phyloP scores from a whole-genome alignment of 306 rosid species.

The Fragaria iinumae region DNA sequence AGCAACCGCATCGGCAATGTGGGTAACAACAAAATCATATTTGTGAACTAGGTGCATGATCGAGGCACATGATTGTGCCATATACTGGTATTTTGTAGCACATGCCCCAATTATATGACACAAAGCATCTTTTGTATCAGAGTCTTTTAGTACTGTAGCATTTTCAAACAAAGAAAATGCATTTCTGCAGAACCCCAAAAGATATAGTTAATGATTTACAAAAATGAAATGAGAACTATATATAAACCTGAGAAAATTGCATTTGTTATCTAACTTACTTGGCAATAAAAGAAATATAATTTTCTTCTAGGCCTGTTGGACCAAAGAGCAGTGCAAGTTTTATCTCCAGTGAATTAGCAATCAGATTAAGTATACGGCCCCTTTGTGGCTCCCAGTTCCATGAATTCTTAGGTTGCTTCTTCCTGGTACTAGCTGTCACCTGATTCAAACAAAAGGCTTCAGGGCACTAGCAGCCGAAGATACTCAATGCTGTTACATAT shows the following conservation, averaged over 20 bases:
- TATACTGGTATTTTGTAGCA: constrained; percentile 80
- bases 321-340: constrained; percentile 82
- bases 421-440: constrained; percentile 61
- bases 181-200: constrained; percentile 43
- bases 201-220: constrained; percentile 11
- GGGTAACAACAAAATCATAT: constrained; percentile 83
- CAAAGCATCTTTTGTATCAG: constrained; percentile 68
- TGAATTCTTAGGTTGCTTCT: constrained; percentile 51
- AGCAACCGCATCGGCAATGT: constrained; percentile 78
- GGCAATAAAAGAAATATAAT: constrained; percentile 66
- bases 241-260: not conserved
- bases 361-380: constrained; percentile 70
- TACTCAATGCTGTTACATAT: not conserved
- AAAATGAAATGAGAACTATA: not conserved
- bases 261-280: constrained; percentile 48
- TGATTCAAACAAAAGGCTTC: constrained; percentile 31
- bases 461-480: not conserved
- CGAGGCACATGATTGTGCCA: constrained; percentile 84
- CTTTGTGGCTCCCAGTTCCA: constrained; percentile 95
- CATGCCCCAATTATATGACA: constrained; percentile 86
- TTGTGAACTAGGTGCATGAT: constrained; percentile 86
- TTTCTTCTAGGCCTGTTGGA: constrained; percentile 67
- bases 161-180: constrained; percentile 82
- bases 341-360: constrained; percentile 88
- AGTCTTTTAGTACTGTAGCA: constrained; percentile 56